Evolutionary conservation across 768 basidiomycete genomes (phyloP), one percentile per base, ranked within the genome.

Genomic region (Polyporus arcularius): DNA sequence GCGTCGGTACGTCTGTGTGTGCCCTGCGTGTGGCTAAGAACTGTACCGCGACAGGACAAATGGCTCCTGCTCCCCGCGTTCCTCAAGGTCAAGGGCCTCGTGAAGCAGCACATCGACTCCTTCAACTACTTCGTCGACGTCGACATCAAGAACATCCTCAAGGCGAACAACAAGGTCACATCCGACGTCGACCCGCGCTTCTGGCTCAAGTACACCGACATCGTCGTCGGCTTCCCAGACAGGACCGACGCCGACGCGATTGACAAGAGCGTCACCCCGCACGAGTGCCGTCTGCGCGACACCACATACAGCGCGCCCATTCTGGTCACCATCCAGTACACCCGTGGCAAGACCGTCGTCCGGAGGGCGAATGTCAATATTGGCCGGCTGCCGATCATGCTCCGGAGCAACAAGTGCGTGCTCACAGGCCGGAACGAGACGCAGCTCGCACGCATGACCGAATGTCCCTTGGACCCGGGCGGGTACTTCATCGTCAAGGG

Each of bases 401-500:
- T 98, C 60, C 80, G 96, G 63, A 95, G 93, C 72, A 96, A 88
- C 80, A 94, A 97, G 74, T 99, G 97, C 74, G 88, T 94, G 43
- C 76, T 99, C 66, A 89, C 89, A 16, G 89, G 87, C 4, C 84
- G 85, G 67, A 85, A 77, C 28, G 90, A 93, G 55, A 82, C 84
- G 14, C 86, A 96, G 66, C 80, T 98, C 26, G 97, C 97, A n/a
- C 81, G 85, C 41, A 96, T 98, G 94, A 87, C 84, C 11, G 97
- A 99, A 75, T 99, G 97, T 73, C 97, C 97, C 3, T 81, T 98
- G 60, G 97, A 99, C 77, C 96, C 97, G 11, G 97, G 97, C n/a
- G 97, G 97, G 4, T 98, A 98, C 73, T 99, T 99, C 74, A 90
- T 99, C 60, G 97, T 99, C 53, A 98, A 96, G 75, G 96, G 96